Base-by-base conservation (phyloP, 2,329 filamentous ascomycete species). In the Dothideomycetidae sp. region DNA sequence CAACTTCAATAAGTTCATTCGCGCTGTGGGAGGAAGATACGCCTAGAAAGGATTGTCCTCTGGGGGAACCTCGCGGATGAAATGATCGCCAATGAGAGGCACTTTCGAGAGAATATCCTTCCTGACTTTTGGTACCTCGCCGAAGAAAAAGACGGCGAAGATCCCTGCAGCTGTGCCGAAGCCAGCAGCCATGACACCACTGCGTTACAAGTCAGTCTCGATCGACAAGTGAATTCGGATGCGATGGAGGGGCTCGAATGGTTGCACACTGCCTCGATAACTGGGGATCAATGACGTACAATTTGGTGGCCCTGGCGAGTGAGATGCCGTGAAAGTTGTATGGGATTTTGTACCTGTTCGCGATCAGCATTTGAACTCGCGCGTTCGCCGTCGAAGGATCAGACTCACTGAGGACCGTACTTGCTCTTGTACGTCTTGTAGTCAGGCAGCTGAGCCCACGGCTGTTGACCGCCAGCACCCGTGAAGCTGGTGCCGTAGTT, bases 91-190 rank as follows among this genome's bases (percentile, higher is more conserved):
- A 35, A 77, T 58, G 46, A 75, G 54, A 5, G 73, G 73, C 16
- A 76, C 50, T 59, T 73, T 69, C 57, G 67, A 63, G 54, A 75
- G 62, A 47, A 78, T 72, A 53, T 78, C 73, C 49, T 68, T 64
- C 52, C 71, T 63, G 31, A 78, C 70, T 51, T 65, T 67, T 42
- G 73, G 73, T 16, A 78, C 64, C 49, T 75, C 73, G 49, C 70
- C 68, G 59, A 77, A 71, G 65, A 78, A 73, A 62, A 72, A 76
- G 48, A 78, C 53, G 26, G 68, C 70, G 56, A 72, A 14, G 53
- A 71, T 60, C 45, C 69, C 73, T 29, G 68, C 64, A 32, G 66
- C 62, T 44, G 64, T 68, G 46, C 70, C 73, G 57, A 76, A 75
- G 32, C 62, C 62, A 37, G 58, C 66, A 31, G 63, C 67, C 34